Conservation (phyloP, 2,329 filamentous ascomycete genomes). For the Chaetomium strumarium region DNA sequence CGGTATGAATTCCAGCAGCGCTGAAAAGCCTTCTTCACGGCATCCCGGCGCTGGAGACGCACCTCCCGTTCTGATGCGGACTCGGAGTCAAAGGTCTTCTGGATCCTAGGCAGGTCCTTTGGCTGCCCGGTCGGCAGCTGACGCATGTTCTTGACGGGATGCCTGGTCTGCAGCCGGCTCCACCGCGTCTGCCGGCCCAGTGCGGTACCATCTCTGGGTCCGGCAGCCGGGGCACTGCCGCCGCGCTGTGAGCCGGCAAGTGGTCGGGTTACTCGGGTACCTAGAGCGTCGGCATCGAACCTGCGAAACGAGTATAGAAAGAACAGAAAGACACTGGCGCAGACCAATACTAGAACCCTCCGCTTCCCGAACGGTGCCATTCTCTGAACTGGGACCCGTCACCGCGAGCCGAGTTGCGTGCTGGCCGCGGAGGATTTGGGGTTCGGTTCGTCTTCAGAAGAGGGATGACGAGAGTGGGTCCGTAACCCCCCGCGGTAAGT, state of each 20-base stretch:
- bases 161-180: conserved; percentile 4
- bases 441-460: too few relatives aligned
- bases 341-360: neutral
- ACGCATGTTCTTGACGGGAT: conserved; percentile 16
- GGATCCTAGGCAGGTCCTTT: conserved; percentile 14
- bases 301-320: neutral
- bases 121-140: conserved; percentile 12
- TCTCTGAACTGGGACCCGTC: neutral
- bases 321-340: neutral
- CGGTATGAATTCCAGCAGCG: conserved; percentile 54
- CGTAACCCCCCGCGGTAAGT: too few relatives aligned
- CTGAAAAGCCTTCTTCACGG: conserved; percentile 12
- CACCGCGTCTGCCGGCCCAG: neutral
- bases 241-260: neutral
- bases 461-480: too few relatives aligned
- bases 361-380: conserved; percentile 4
- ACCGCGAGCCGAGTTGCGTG: too few relatives aligned
- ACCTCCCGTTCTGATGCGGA: conserved; percentile 9
- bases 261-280: too few relatives aligned
- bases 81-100: conserved; percentile 14
- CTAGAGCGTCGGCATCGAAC: neutral
- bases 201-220: neutral
- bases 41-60: conserved; percentile 13
- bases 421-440: too few relatives aligned
- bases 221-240: neutral